Evolutionary conservation across 2,329 filamentous ascomycete species (phyloP).

Genomic region (Neonectria neomacrospora): DNA sequence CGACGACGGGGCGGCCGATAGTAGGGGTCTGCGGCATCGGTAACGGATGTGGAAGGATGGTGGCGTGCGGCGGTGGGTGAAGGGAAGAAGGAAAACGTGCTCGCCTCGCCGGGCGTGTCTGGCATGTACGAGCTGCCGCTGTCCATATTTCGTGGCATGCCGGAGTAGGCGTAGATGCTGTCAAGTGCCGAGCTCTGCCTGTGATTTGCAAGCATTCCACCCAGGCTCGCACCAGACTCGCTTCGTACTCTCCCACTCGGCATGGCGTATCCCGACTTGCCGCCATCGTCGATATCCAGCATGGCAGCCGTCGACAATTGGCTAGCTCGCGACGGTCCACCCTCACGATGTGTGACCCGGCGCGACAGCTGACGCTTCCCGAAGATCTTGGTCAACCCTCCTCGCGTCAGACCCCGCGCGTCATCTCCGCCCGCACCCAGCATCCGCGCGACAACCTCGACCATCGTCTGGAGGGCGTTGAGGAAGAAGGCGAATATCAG

Average conservation of each 20-base stretch:
- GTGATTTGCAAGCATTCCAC: conserved; percentile 57
- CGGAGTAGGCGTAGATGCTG: conserved; percentile 59
- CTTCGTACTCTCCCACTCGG: conserved; percentile 67
- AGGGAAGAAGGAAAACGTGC: conserved; percentile 76
- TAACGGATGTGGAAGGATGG: conserved; percentile 57
- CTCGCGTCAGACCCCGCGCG: conserved; percentile 74
- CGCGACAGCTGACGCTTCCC: conserved; percentile 89
- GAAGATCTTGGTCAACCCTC: conserved; percentile 89
- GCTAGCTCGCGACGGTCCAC: conserved; percentile 78
- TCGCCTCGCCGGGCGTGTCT: conserved; percentile 78
- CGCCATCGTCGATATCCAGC: conserved; percentile 74
- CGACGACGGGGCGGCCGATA: conserved; percentile 85
- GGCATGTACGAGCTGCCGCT: conserved; percentile 75
- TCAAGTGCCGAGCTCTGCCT: conserved; percentile 65
- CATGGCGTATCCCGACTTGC: conserved; percentile 69
- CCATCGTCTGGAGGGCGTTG: conserved; percentile 88
- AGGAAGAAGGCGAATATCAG: conserved; percentile 93
- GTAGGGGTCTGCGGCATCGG: conserved; percentile 78
- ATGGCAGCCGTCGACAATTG: conserved; percentile 86
- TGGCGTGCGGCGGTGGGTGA: conserved; percentile 64
- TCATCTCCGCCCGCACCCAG: conserved; percentile 85
- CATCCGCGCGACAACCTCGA: conserved; percentile 87
- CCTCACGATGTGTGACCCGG: conserved; percentile 71
- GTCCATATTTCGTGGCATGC: conserved; percentile 60
- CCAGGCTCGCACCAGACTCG: conserved; percentile 69